Evolutionary conservation across 2,329 filamentous ascomycete genomes (phyloP).

Genomic region (Fusarium hostae): DNA sequence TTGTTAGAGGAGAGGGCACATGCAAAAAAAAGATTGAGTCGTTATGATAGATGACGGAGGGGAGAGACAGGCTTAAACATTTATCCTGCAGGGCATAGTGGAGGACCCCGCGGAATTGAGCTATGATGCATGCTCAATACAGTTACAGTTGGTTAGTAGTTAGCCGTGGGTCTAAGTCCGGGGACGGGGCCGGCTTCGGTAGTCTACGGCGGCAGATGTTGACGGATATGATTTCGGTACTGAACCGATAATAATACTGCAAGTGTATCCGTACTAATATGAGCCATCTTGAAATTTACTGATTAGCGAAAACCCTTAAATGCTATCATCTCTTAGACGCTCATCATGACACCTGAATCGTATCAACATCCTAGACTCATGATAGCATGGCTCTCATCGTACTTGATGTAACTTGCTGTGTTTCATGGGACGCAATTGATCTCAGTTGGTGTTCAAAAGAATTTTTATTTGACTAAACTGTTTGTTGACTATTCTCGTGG

Average conservation of each 20-base stretch:
- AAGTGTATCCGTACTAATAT: not conserved
- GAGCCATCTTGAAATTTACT: not conserved
- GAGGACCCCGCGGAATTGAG: slow-evolving; percentile 28
- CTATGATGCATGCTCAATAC: slow-evolving; percentile 8
- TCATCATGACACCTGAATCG: slow-evolving; percentile 13
- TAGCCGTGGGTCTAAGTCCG: slow-evolving; percentile 20
- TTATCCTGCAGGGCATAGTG: slow-evolving; percentile 36
- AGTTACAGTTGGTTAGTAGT: not conserved
- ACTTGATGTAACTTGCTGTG: not conserved
- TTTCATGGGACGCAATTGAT: not conserved
- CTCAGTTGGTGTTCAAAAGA: not conserved
- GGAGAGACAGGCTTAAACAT: slow-evolving; percentile 42
- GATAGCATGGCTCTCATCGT: not conserved
- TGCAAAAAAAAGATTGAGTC: not conserved
- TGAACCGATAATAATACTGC: not conserved
- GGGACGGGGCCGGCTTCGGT: slow-evolving; percentile 27
- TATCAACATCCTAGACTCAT: slow-evolving; percentile 10
- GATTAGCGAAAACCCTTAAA: not conserved
- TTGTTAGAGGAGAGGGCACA: not conserved
- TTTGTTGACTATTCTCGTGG: not conserved
- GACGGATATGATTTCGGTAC: not conserved
- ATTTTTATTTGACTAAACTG: not conserved
- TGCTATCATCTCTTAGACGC: not conserved
- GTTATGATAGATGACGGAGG: slow-evolving; percentile 22
- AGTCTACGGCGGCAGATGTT: slow-evolving; percentile 37